Evolutionary conservation across 495 filamentous ascomycete genomes (phyloP), one percentile per base, ranked within the genome.

Genomic region (Neurospora pannonica): DNA sequence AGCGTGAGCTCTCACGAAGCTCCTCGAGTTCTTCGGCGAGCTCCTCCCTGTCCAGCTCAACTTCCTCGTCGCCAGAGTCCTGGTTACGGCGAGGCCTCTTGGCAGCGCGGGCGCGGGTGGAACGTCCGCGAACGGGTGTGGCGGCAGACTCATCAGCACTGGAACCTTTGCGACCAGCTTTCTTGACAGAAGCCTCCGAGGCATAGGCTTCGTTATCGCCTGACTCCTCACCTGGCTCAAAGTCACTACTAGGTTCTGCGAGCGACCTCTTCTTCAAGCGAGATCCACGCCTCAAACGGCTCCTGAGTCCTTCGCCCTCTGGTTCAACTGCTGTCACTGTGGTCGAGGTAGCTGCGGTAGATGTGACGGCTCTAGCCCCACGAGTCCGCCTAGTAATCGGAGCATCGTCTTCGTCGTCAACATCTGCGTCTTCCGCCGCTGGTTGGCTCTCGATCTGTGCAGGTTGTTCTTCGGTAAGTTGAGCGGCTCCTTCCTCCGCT

Each of bases 241-340:
- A 97, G 76, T 97, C 94, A 79, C 93, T 96, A 77, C 91, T 93
- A 19, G 92, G 92, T 74, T 94, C 90, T 48, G 86, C 80, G 7
- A 81, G 74, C 36, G 86, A 88, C 71, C 87, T 88, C 78, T 91
- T 86, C 31, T 82, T 80, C 71, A 79, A 76, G 9, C 76, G 74
- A 54, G 82, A 82, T 72, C 86, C 86, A 46, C 88, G 86, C 31
- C 82, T 86, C 2, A 88, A 79, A 24, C 86, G 84, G 71, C 87
- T 76, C 77, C 48, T 42, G 72, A 75, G 36, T 77, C 77, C 78
- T 36, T 81, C 81, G 4, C 74, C 77, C 0, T 80, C 82, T 10
- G 81, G 81, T 43, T 72, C 70, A 78, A 79, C 71, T 78, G 86
- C 78, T 78, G 83, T 73, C 42, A 86, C 78, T 77, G 83, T 74